Evolutionary conservation across 2,329 filamentous ascomycete genomes (phyloP).

Genomic region (Paramyrothecium sp.): DNA sequence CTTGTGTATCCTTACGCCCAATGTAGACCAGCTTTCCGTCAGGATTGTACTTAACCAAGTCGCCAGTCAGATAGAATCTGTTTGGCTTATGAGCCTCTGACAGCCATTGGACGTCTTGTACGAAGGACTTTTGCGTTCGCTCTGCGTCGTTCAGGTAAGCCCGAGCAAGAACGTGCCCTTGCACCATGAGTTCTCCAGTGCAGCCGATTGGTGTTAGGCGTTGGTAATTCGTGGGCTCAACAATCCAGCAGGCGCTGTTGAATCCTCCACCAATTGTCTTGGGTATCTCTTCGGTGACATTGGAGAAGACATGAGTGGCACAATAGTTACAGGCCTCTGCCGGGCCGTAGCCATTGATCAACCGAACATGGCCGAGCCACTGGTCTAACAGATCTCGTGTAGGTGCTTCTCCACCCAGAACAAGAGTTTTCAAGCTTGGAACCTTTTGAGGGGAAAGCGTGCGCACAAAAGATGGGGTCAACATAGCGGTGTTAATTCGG

Average conservation of each 20-base stretch:
- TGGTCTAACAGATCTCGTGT: conserved; percentile 3
- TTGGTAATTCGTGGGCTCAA: conserved; percentile 34
- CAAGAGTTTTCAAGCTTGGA: conserved; percentile 7
- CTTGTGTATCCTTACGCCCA: conserved; percentile 22
- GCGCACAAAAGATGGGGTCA: conserved; percentile 14
- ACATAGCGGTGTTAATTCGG: conserved; percentile 8
- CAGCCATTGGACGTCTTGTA: conserved; percentile 46
- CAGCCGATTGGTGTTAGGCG: conserved; percentile 36
- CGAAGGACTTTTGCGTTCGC: conserved; percentile 50
- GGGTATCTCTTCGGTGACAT: background rate
- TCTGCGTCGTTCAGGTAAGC: conserved; percentile 52
- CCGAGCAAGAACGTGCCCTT: conserved; percentile 49
- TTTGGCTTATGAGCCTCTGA: conserved; percentile 19
- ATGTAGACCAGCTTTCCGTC: conserved; percentile 16
- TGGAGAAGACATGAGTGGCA: background rate
- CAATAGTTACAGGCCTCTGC: conserved; percentile 8
- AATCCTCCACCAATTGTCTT: conserved; percentile 36
- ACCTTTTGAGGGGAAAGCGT: conserved; percentile 11
- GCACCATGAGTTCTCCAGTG: conserved; percentile 43
- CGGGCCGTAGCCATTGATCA: conserved; percentile 15
- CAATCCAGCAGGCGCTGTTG: conserved; percentile 36
- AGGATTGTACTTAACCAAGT: conserved; percentile 27
- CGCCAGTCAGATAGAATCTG: conserved; percentile 19
- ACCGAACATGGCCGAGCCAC: conserved; percentile 9
- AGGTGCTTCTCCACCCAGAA: conserved; percentile 11